A percentile compares a stretch with the other conserved stretches of the same genome.
Evolutionary conservation across 192 early-diverging fungal species (phyloP).

Genomic region (Entomortierella lignicola): DNA sequence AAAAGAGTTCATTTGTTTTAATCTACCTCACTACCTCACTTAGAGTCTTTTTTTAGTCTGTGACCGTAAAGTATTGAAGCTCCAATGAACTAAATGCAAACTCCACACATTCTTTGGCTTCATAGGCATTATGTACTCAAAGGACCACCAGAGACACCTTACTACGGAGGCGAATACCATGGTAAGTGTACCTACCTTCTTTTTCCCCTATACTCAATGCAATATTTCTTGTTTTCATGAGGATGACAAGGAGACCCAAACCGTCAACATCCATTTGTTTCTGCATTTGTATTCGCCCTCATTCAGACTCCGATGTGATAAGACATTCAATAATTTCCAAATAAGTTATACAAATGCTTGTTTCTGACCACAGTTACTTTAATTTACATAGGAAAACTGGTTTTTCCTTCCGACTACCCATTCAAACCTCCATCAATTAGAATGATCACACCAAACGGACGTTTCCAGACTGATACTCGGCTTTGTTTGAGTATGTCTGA

Average conservation of each 20-base stretch:
- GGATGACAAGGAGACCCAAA: background rate
- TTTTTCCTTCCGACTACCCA: slow-evolving; percentile 95
- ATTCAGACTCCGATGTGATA: too few relatives aligned
- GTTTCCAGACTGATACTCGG: slow-evolving; percentile 92
- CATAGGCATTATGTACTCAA: slow-evolving; percentile 94
- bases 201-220: background rate
- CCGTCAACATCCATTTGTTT: background rate
- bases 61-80: background rate
- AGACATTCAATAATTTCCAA: background rate
- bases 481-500: slow-evolving; percentile 98
- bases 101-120: background rate
- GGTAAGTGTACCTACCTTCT: slow-evolving; percentile 63
- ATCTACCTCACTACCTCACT: too few relatives aligned
- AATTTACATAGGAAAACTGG: slow-evolving; percentile 66
- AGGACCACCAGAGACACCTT: slow-evolving; percentile 96
- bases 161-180: slow-evolving; percentile 93
- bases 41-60: background rate
- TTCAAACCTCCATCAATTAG: slow-evolving; percentile 91
- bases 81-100: background rate
- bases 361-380: background rate
- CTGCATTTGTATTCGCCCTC: too few relatives aligned
- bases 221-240: too few relatives aligned
- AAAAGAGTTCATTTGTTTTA: background rate
- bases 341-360: too few relatives aligned
- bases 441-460: slow-evolving; percentile 86